Percentiles rank a stretch among this genome's conserved stretches.
Evolutionary conservation across 1,284 basidiomycete genomes (phyloP).

Genomic region (Rhodofomes roseus): DNA sequence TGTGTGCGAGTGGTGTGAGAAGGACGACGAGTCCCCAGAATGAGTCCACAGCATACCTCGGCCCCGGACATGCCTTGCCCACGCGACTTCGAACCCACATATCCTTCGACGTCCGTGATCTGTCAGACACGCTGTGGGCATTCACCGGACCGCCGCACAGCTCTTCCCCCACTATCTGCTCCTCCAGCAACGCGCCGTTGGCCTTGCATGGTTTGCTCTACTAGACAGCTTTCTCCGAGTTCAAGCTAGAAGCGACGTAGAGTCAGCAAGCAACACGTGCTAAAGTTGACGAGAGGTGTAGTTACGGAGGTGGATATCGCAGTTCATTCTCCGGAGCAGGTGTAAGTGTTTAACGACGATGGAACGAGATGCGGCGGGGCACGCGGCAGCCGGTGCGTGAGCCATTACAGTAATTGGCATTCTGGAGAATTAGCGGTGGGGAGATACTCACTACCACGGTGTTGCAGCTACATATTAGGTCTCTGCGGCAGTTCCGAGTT

Average conservation of each 20-base stretch:
- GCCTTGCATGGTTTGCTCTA: too few species aligned
- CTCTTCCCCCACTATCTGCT: not conserved
- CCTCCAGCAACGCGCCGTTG: not conserved
- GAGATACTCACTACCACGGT: not conserved
- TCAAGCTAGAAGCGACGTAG: too few species aligned
- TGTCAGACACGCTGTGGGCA: not conserved
- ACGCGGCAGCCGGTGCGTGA: too few species aligned
- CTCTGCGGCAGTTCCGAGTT: not conserved
- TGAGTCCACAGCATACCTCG: not conserved
- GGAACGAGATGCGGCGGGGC: too few species aligned
- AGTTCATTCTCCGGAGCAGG: too few species aligned
- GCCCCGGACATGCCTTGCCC: not conserved
- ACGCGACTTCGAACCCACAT: not conserved
- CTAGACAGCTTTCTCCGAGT: too few species aligned
- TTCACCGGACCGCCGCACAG: not conserved
- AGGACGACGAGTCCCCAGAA: not conserved
- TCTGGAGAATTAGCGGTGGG: not conserved
- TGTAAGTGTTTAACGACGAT: too few species aligned
- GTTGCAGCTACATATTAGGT: not conserved
- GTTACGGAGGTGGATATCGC: too few species aligned
- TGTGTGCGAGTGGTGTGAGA: not conserved
- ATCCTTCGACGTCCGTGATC: not conserved
- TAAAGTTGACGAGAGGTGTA: too few species aligned
- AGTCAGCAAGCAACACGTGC: too few species aligned
- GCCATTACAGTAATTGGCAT: not conserved